A percentile compares a stretch with the other conserved stretches of the same genome.
These are phyloP conservation scores for Coemansia sp. DNA, from an alignment of 192 early-diverging fungal species.

Conservation along the genomic window DNA sequence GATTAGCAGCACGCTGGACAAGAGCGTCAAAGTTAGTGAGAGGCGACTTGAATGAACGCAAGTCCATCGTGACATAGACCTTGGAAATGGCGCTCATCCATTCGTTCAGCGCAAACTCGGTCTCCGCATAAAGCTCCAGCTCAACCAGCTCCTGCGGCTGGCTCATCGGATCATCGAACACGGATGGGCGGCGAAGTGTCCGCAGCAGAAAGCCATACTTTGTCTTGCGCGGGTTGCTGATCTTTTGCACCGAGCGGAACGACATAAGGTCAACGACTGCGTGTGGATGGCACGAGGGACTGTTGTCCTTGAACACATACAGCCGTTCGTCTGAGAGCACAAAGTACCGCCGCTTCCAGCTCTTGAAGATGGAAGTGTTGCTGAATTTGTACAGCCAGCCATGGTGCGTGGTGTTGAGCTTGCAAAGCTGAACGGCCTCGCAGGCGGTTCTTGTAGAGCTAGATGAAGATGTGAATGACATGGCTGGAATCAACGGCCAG, in stretches of 20 bases:
- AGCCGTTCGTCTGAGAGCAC: conserved; percentile 51
- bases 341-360: conserved; percentile 48
- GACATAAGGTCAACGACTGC: conserved; percentile 38
- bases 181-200: conserved; percentile 40
- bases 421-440: conserved; percentile 36
- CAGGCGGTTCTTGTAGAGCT: conserved; percentile 35
- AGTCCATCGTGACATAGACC: conserved; percentile 51
- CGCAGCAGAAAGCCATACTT: conserved; percentile 41
- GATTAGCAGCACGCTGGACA: conserved; percentile 39
- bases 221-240: conserved; percentile 44
- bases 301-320: conserved; percentile 47
- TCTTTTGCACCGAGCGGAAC: conserved; percentile 46
- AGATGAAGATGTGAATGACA: conserved; percentile 28
- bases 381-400: conserved; percentile 53
- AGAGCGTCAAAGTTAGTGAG: conserved; percentile 52
- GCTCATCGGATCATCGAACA: conserved; percentile 36
- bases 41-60: conserved; percentile 51
- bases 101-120: conserved; percentile 28
- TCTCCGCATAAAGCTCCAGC: conserved; percentile 50
- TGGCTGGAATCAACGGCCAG: not conserved
- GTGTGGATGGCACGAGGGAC: conserved; percentile 18
- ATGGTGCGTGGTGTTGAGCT: conserved; percentile 34
- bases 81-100: conserved; percentile 49
- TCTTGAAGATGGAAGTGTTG: conserved; percentile 32
- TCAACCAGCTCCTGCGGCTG: conserved; percentile 36